These are phyloP conservation scores for Rhodomyrtus tomentosa DNA, from an alignment of 345 rosid genomes.

Conservation along the genomic window DNA sequence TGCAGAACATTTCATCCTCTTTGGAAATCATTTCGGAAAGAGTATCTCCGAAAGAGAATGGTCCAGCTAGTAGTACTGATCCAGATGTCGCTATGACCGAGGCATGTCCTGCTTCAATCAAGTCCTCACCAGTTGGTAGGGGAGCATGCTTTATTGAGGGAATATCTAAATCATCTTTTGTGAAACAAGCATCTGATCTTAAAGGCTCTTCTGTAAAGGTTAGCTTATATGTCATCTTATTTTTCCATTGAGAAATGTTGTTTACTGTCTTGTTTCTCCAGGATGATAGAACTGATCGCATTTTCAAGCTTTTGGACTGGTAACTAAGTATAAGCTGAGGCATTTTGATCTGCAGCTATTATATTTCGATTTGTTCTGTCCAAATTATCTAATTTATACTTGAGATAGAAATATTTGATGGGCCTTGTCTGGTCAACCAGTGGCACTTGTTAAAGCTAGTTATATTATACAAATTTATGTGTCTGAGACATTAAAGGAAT, in stretches of 20 bases:
- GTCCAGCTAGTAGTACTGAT: conserved; percentile 57
- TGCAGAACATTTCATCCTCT: conserved; percentile 65
- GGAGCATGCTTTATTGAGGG: conserved; percentile 86
- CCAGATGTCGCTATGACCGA: conserved; percentile 93
- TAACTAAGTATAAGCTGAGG: not conserved
- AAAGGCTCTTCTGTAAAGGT: conserved; percentile 95
- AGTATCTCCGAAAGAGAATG: conserved; percentile 80
- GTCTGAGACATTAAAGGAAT: not conserved
- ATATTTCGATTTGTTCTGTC: not conserved
- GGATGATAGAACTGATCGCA: not conserved
- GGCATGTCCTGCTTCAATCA: conserved; percentile 59
- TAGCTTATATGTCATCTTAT: not conserved
- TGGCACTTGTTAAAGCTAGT: not conserved
- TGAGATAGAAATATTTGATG: not conserved
- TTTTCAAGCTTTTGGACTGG: not conserved
- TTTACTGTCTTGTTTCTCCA: not conserved
- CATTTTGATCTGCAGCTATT: not conserved
- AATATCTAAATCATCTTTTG: conserved; percentile 74
- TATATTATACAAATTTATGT: not conserved
- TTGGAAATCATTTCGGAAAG: conserved; percentile 75
- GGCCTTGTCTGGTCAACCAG: not conserved
- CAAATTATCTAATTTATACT: not conserved
- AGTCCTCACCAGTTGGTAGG: conserved; percentile 49
- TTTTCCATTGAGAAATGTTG: not conserved
- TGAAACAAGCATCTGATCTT: conserved; percentile 82